Conservation (phyloP, 208 protist species). For the Trypanosoma rangeli region DNA sequence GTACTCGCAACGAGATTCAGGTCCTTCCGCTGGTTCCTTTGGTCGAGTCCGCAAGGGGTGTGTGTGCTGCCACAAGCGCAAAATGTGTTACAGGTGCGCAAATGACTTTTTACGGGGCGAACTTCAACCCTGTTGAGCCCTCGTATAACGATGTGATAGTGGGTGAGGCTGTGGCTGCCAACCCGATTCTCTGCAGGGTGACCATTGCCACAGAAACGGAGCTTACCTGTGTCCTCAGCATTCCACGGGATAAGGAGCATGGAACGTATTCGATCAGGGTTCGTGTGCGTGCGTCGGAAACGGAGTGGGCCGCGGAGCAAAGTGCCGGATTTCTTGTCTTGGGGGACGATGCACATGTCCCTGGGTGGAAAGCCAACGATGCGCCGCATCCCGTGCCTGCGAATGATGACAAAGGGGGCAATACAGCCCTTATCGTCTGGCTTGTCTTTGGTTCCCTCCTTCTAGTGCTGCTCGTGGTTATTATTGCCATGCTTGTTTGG, state of each 20-base stretch:
- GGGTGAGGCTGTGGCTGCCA: neutral
- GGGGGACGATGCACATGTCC: neutral
- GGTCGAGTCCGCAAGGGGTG: constrained; percentile 7
- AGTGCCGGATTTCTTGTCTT: constrained; percentile 22
- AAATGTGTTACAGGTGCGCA: constrained; percentile 16
- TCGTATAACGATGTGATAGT: constrained; percentile 10
- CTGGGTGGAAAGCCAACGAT: constrained; percentile 9
- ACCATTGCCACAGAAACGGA: neutral
- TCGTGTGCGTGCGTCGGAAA: constrained; percentile 2
- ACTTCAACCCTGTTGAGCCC: constrained; percentile 15
- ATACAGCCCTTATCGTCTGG: constrained; percentile 4
- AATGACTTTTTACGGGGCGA: constrained; percentile 16
- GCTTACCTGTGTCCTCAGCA: constrained; percentile 13
- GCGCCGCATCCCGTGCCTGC: neutral
- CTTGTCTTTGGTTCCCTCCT: constrained; percentile 5
- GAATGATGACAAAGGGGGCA: neutral
- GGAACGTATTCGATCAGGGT: constrained; percentile 6
- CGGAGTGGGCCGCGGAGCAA: constrained; percentile 14
- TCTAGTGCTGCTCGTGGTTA: neutral
- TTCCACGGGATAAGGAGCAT: constrained; percentile 6
- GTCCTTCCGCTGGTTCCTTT: constrained; percentile 5
- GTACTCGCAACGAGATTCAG: neutral
- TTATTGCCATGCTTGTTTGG: neutral
- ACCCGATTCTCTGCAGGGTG: constrained; percentile 15
- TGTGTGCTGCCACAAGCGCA: constrained; percentile 11